These are phyloP conservation scores for Immersiella caudata DNA, from an alignment of 495 filamentous ascomycete species.

Conservation along the genomic window DNA sequence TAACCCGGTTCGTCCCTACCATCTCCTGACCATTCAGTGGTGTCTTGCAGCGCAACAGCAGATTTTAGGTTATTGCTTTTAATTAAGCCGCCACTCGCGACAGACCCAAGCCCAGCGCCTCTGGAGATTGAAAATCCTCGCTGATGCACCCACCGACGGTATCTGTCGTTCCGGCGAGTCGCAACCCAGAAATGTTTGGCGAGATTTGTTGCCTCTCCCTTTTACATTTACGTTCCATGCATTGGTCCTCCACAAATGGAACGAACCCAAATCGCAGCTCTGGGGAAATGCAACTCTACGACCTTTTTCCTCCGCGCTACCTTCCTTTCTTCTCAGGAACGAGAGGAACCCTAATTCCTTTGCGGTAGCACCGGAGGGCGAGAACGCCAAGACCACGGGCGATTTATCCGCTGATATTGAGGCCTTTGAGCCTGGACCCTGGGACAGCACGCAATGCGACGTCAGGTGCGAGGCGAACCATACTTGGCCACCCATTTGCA, in stretches of 20 bases:
- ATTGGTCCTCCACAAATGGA: no score
- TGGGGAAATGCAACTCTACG: neutral
- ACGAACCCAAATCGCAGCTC: neutral
- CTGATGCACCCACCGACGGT: neutral
- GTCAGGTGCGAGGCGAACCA: neutral
- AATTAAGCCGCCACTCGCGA: neutral
- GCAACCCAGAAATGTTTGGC: neutral
- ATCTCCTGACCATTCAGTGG: neutral
- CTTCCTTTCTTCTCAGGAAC: no score
- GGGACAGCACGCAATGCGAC: neutral
- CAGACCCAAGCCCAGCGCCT: neutral
- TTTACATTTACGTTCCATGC: no score
- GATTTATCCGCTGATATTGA: conserved; percentile 1
- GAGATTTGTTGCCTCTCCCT: neutral
- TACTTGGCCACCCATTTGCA: neutral
- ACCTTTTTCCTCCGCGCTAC: no score
- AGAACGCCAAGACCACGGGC: neutral
- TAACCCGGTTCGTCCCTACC: neutral
- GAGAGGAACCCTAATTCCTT: no score
- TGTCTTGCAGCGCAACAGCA: neutral
- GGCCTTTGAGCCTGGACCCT: neutral
- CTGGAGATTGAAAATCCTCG: neutral
- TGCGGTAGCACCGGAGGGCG: neutral
- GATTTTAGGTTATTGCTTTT: neutral
- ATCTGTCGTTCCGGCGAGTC: neutral